Conservation (phyloP, 495 filamentous ascomycete genomes). For the Penicillium desertorum region DNA sequence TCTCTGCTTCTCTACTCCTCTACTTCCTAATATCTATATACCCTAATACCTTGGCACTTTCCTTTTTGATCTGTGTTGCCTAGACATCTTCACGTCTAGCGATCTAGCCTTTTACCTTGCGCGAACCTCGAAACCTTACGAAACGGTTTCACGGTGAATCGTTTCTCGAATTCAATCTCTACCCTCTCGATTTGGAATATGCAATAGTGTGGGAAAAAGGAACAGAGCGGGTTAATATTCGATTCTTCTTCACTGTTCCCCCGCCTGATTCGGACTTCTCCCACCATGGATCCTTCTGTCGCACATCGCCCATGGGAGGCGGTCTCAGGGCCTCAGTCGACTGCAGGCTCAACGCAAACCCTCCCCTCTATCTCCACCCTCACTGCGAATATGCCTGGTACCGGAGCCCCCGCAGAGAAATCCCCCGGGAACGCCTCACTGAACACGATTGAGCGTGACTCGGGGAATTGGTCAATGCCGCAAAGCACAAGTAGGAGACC, state of each 20-base stretch:
- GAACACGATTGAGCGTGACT: constrained; percentile 51
- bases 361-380: constrained; percentile 51
- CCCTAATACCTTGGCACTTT: background rate
- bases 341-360: constrained; percentile 43
- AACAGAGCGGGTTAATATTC: constrained; percentile 17
- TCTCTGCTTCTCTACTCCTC: too few species aligned
- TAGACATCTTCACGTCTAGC: background rate
- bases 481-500: constrained; percentile 49
- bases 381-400: constrained; percentile 43
- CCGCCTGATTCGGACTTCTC: constrained; percentile 8
- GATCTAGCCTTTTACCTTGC: constrained; percentile 8
- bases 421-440: constrained; percentile 47
- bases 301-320: constrained; percentile 47
- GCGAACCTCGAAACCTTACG: background rate
- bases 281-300: constrained; percentile 43
- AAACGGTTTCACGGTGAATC: constrained; percentile 1
- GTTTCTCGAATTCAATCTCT: background rate
- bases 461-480: constrained; percentile 53
- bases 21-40: background rate
- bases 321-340: constrained; percentile 38
- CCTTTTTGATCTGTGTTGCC: background rate
- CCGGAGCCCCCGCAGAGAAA: constrained; percentile 37
- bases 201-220: constrained; percentile 28
- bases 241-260: background rate
- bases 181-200: constrained; percentile 24